Percentiles rank a stretch among this genome's conserved stretches.
phyloP scores from a whole-genome alignment of 2,329 filamentous ascomycete species.

The Mycocentrospora acerina region DNA sequence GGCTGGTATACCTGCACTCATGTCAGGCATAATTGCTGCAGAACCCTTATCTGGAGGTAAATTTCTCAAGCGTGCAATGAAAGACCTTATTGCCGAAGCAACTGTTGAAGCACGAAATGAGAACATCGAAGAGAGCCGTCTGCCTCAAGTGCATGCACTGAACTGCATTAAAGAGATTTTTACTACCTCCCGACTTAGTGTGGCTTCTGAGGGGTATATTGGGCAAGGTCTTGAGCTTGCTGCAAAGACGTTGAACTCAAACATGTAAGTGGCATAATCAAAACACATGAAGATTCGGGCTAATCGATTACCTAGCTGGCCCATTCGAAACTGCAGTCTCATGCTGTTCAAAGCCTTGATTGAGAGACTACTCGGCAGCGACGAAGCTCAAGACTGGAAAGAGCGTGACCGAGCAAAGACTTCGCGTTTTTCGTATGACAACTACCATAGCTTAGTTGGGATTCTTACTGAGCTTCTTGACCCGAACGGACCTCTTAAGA shows the following conservation, averaged over 20 bases:
- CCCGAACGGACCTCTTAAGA: slow-evolving; percentile 27
- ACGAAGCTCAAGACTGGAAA: slow-evolving; percentile 63
- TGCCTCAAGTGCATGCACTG: slow-evolving; percentile 91
- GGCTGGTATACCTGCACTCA: slow-evolving; percentile 84
- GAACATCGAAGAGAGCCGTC: slow-evolving; percentile 57
- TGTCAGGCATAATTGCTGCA: slow-evolving; percentile 76
- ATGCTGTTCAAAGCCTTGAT: slow-evolving; percentile 86
- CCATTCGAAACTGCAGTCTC: slow-evolving; percentile 88
- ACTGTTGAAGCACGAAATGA: slow-evolving; percentile 55
- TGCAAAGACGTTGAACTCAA: slow-evolving; percentile 73
- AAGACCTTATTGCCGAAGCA: slow-evolving; percentile 62
- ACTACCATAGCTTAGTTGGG: slow-evolving; percentile 65
- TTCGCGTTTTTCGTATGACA: slow-evolving; percentile 67
- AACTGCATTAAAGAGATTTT: slow-evolving; percentile 94
- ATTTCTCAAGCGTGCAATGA: slow-evolving; percentile 66
- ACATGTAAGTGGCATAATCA: slow-evolving; percentile 59
- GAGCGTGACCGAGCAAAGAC: slow-evolving; percentile 43
- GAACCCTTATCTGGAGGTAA: slow-evolving; percentile 57
- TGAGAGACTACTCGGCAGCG: slow-evolving; percentile 74
- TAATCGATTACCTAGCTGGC: slow-evolving; percentile 63
- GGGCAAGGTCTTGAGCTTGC: slow-evolving; percentile 76
- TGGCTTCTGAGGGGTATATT: slow-evolving; percentile 72
- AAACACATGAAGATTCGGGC: background rate
- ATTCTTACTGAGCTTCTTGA: slow-evolving; percentile 65
- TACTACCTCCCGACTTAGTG: slow-evolving; percentile 74